Conservation (phyloP, 1,284 basidiomycete species). For the Moniliella sp. region DNA sequence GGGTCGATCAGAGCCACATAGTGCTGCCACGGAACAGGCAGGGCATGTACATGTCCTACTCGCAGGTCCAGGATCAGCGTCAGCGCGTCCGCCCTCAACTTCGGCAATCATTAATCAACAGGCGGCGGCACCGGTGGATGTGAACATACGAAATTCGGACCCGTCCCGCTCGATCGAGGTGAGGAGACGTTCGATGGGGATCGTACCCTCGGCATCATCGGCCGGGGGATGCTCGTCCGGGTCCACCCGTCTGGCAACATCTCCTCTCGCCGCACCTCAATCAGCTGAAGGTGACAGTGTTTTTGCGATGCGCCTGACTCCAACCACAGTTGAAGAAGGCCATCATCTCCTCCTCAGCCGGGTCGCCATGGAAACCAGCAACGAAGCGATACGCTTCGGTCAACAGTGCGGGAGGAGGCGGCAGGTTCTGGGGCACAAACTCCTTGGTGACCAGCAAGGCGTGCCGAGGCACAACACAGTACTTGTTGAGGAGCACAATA, state of each 20-base stretch:
- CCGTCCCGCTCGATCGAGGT: constrained; percentile 20
- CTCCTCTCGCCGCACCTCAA: too few relatives aligned
- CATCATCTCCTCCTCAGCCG: constrained; percentile 9
- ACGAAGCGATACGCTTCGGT: constrained; percentile 16
- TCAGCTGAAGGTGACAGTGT: constrained; percentile 23
- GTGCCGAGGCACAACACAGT: constrained; percentile 25
- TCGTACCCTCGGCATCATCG: constrained; percentile 5
- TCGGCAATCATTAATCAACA: too few relatives aligned
- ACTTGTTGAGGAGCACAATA: constrained; percentile 28
- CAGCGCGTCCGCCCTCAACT: too few relatives aligned
- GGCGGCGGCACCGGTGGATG: too few relatives aligned
- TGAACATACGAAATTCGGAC: constrained; percentile 11
- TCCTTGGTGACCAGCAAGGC: constrained; percentile 23
- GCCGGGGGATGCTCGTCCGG: constrained; percentile 6
- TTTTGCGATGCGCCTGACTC: constrained; percentile 21
- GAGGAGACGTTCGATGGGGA: constrained; percentile 21
- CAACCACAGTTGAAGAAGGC: constrained; percentile 29
- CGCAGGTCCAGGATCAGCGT: too few relatives aligned
- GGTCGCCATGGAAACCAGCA: constrained; percentile 3
- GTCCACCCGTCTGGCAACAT: too few relatives aligned
- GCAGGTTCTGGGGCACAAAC: constrained; percentile 20
- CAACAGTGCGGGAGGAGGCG: constrained; percentile 18
- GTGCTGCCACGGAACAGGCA: constrained; percentile 28
- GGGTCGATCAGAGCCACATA: constrained; percentile 20
- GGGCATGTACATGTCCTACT: constrained; percentile 13